These are phyloP conservation scores for Boletus patriciae DNA, from an alignment of 768 basidiomycete genomes.

Conservation along the genomic window DNA sequence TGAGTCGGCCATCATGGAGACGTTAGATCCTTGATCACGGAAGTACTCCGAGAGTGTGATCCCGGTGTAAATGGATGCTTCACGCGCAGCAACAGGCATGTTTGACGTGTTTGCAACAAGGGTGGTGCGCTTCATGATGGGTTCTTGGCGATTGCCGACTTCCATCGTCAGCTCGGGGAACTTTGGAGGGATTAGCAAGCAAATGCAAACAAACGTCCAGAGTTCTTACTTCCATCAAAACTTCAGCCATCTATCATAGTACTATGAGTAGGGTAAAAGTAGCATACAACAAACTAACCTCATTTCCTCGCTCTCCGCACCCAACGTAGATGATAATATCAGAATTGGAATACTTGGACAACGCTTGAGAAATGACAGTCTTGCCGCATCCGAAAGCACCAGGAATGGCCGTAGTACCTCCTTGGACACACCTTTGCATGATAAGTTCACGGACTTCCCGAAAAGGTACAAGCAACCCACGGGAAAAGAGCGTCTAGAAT, in stretches of 20 bases:
- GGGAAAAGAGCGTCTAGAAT: conserved; percentile 97
- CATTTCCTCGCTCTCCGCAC: conserved; percentile 98
- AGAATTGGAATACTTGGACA: conserved; percentile 98
- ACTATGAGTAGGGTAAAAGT: conserved; percentile 38
- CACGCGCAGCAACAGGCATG: conserved; percentile 99
- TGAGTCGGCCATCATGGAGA: conserved; percentile 99
- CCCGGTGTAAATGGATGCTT: conserved; percentile 99
- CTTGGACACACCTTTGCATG: conserved; percentile 79
- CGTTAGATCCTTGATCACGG: conserved; percentile 97
- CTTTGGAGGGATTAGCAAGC: conserved; percentile 32
- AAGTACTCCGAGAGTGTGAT: conserved; percentile 99
- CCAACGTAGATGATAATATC: conserved; percentile 99
- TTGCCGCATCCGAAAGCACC: conserved; percentile 99
- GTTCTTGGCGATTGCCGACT: conserved; percentile 88
- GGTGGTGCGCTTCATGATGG: conserved; percentile 99
- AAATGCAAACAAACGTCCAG: conserved; percentile 1
- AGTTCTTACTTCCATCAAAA: conserved; percentile 85
- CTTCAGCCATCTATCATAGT: conserved; percentile 85
- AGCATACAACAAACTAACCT: conserved; percentile 47
- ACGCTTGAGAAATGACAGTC: conserved; percentile 97
- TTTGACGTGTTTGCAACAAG: conserved; percentile 99
- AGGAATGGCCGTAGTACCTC: conserved; percentile 95
- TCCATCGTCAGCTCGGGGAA: conserved; percentile 95
- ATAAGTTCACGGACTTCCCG: neutral
- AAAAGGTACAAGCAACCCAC: conserved; percentile 42